Evolutionary conservation across 441 rosid genomes (phyloP).

Genomic region (Corymbia citriodora): DNA sequence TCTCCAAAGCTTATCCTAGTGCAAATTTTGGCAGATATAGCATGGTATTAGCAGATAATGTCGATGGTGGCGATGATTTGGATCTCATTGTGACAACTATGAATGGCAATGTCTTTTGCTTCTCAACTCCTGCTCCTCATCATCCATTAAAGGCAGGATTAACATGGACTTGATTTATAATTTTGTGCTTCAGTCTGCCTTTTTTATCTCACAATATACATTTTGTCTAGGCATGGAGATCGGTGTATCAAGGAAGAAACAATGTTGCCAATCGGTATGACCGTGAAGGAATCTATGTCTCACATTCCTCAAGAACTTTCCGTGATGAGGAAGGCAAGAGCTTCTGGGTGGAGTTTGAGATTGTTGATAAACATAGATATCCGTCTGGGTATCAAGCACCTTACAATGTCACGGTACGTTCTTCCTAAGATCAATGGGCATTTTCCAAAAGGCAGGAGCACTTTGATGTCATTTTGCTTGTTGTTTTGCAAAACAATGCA

Average conservation of each 20-base stretch:
- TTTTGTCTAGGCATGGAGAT: conserved; percentile 86
- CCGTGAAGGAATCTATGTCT: conserved; percentile 80
- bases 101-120: conserved; percentile 99
- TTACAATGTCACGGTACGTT: conserved; percentile 82
- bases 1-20: conserved; percentile 3
- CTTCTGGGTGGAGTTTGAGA: conserved; percentile 97
- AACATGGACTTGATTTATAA: not conserved
- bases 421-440: not conserved
- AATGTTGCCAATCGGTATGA: conserved; percentile 62
- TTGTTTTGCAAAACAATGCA: conserved; percentile 25
- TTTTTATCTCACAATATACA: not conserved
- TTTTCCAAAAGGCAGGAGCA: not conserved
- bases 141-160: conserved; percentile 92
- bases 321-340: conserved; percentile 98
- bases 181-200: not conserved
- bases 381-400: conserved; percentile 96
- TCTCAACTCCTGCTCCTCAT: conserved; percentile 93
- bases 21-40: conserved; percentile 57
- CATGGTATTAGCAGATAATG: conserved; percentile 98
- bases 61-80: conserved; percentile 99
- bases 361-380: conserved; percentile 75
- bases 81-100: conserved; percentile 96
- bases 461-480: not conserved
- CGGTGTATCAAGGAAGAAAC: conserved; percentile 89
- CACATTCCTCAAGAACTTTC: conserved; percentile 85